Evolutionary conservation across 441 rosid species (phyloP).

Genomic region (Manihot esculenta): DNA sequence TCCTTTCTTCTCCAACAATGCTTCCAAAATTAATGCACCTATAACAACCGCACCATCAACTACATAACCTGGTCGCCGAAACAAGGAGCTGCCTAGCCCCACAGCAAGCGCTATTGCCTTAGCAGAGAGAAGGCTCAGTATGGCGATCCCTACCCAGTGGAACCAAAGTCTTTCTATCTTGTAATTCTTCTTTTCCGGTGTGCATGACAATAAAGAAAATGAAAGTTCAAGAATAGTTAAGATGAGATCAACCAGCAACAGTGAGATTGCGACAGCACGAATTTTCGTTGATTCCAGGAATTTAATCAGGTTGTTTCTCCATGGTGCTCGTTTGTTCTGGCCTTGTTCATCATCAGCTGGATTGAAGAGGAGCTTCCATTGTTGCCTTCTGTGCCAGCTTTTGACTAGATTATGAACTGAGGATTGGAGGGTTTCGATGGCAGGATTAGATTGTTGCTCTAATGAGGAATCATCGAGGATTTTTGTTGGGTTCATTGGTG

Average conservation of each 20-base stretch:
- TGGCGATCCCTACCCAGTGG: constrained; percentile 57
- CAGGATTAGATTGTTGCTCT: constrained; percentile 4
- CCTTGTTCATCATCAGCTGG: constrained; percentile 13
- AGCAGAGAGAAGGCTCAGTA: constrained; percentile 46
- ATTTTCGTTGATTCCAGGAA: constrained; percentile 50
- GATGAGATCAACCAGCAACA: constrained; percentile 55
- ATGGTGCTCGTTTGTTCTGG: constrained; percentile 24
- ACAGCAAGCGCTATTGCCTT: constrained; percentile 42
- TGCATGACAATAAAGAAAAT: constrained; percentile 45
- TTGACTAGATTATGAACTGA: constrained; percentile 46
- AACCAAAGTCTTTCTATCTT: constrained; percentile 36
- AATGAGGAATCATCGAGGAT: constrained; percentile 5
- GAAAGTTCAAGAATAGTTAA: constrained; percentile 60
- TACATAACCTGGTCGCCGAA: constrained; percentile 47
- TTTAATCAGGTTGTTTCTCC: constrained; percentile 42
- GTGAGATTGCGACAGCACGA: constrained; percentile 35
- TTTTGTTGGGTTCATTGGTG: background rate
- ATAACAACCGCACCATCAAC: constrained; percentile 49
- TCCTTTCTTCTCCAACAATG: constrained; percentile 45
- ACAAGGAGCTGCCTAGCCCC: constrained; percentile 45
- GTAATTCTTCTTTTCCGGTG: constrained; percentile 3
- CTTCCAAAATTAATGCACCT: constrained; percentile 57
- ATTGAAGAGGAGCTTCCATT: constrained; percentile 43
- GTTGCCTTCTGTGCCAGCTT: constrained; percentile 45
- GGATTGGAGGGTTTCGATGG: constrained; percentile 35